Base-by-base conservation (phyloP, 306 rosid genomes). In the Canavalia ensiformis region DNA sequence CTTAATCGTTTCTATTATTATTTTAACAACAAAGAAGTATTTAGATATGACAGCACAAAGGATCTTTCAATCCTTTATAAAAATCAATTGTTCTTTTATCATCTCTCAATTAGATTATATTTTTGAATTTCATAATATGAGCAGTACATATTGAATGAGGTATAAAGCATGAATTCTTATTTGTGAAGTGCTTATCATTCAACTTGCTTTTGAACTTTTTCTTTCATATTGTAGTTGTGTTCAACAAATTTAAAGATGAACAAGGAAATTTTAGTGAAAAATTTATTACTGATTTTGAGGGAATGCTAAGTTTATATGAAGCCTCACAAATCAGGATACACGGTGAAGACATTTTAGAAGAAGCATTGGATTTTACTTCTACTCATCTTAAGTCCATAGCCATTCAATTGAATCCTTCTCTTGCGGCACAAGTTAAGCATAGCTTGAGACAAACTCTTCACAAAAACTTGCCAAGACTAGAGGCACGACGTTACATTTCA, bases 301-400 rank as follows among this genome's bases (percentile, higher is more conserved):
- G 78, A 60, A 68, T 90, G 77, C 25, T 90, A 35, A 85, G 85
- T 60, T 81, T 91, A 11, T 89, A 87, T 18, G 92, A 90, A 86
- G 92, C 92, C 0, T 3, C 91, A 25, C 81, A 85, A 66, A 11
- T 80, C 0, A 79, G 83, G 68, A 11, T 75, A 12, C 89, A 79
- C 2, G 87, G 88, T 74, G 92, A 90, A 68, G 79, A 83, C 3
- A 75, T 90, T 37, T 83, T 90, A 6, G 90, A 88, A 8, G 85
- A 88, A 69, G 91, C 91, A 0, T 13, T 88, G n/a, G 83, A 4
- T 1, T 88, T 86, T 83, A 82, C 81, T 50, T 82, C 82, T 45
- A 65, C 80, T 54, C 81, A 84, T 13, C 85, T 88, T 4, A n/a
- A 77, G 55, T 41, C 74, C 39, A 5, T 59, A 2, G 25, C 11